Evolutionary conservation across 2,329 filamentous ascomycete species (phyloP).

Genomic region (Apiospora aurea): DNA sequence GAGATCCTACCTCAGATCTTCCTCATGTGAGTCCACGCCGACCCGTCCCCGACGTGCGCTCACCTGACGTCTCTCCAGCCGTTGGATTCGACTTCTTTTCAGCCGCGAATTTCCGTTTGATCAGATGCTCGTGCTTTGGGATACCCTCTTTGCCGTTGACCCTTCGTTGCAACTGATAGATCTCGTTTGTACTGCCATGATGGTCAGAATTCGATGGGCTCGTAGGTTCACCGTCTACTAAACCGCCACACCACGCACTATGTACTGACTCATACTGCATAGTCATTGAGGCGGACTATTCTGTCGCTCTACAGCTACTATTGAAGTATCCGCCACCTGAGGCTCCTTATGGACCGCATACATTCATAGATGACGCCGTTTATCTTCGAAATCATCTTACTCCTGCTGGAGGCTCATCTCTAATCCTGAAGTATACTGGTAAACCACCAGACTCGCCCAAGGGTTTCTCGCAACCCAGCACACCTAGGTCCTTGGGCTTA

Average conservation of each 20-base stretch:
- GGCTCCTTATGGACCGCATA: conserved; percentile 70
- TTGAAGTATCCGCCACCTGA: conserved; percentile 80
- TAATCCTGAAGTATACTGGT: conserved; percentile 76
- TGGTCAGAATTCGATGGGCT: conserved; percentile 90
- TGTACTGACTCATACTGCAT: background rate
- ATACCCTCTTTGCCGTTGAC: conserved; percentile 88
- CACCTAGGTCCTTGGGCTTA: conserved; percentile 45
- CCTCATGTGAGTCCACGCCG: conserved; percentile 71
- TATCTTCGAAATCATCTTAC: conserved; percentile 73
- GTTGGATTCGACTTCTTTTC: conserved; percentile 93
- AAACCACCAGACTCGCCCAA: conserved; percentile 50
- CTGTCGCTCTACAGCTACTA: conserved; percentile 79
- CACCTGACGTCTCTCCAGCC: conserved; percentile 54
- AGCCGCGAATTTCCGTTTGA: conserved; percentile 92
- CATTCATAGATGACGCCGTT: conserved; percentile 85
- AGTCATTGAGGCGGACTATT: conserved; percentile 90
- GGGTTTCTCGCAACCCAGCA: conserved; percentile 39
- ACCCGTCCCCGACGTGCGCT: background rate
- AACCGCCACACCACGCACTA: background rate
- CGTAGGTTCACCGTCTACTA: conserved; percentile 57
- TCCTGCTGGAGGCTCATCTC: conserved; percentile 64
- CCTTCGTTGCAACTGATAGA: conserved; percentile 82
- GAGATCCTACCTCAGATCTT: conserved; percentile 98
- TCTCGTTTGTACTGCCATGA: conserved; percentile 91
- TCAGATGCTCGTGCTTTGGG: conserved; percentile 86